Base-by-base conservation (phyloP, 805 yeast species). In the Wickerhamiella dianesei region DNA sequence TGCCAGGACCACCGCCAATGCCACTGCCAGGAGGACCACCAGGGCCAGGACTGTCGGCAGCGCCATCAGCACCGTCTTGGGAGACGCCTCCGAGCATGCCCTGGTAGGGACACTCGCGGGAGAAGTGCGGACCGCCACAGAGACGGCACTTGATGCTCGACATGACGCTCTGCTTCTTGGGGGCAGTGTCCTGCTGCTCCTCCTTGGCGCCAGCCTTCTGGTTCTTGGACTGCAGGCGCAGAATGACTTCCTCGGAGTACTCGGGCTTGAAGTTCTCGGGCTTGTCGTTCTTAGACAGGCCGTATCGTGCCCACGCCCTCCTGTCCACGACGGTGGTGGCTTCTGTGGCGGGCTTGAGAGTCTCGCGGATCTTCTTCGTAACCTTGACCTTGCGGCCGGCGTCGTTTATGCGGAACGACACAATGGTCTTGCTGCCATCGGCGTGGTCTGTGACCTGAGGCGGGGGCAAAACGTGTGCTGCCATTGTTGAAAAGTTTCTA, bases 21-120 rank as follows among this genome's bases (percentile, higher is more conserved):
- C 51, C 25, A 9, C 54, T 47, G 51, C 62, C 53, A 52, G 63
- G 56, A 32, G 61, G 55, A 37, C 62, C 60, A 29, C 61, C 64
- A 48, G 63, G 63, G 39, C 51, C 58, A 9, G 32, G 32, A 12
- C 32, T 12, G 12, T 25, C 32, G 9, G 32, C 32, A 25, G 32
- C 32, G 12, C 32, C 32, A 36, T 46, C 56, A 22, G 74, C 70
- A 41, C 61, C 70, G 42, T 69, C 56, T 29, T 57, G 56, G 32
- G 69, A 65, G 35, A 69, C 72, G 21, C 73, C 70, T 35, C 80
- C 84, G 63, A 89, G 71, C 36, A 92, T 82, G 59, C 82, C 94
- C 70, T 83, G 88, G 76, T 77, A 86, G 53, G 98, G 98, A 82
- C 99, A 92, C 70, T 82, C 80, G 64, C 86, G 70, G 39, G 96